Evolutionary conservation across 192 early-diverging fungal species (phyloP), one percentile per base, ranked within the genome.

Genomic region (Umbelopsis sp.): DNA sequence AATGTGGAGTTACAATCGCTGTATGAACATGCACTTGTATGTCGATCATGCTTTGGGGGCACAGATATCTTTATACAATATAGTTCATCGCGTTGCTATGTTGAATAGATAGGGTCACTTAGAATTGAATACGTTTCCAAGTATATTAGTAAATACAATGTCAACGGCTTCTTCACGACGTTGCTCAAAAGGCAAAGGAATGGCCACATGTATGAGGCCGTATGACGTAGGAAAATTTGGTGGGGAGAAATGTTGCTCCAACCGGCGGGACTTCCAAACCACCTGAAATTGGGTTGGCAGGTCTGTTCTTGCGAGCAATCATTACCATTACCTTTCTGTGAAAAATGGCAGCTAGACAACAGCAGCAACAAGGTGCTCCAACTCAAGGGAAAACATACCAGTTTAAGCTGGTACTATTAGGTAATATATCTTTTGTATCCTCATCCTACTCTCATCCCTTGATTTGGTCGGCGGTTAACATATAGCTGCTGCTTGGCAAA

Each of bases 361-460:
- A 62, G 29, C 56, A 62, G 31, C 56, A 62, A 62, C 56, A 62
- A 32, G 56, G 56, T 34, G 26, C 56, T n/a, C n/a, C 56, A 17
- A 20, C 66, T 25, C 70, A 75, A 77, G 84, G 84, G 54, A 95
- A 93, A 72, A 89, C 91, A 68, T 91, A 91, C 76, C 93, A 92
- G 71, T 96, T 97, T 76, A 99, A 98, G 73, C 91, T 99, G 52
- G 97, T 99, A 52, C 85, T 99, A 49, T 86, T 99, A 66, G 96
- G 96, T 89, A 84, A 71, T 70, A 11, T 31, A 41, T 32, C 34
- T n/a, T 20, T n/a, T 71, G 0, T 4, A 4, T 8, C 11, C 29
- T 22, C 21, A 22, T 36, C 12, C 53, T 17, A n/a, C 24, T 12
- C 69, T 26, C 32, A 21, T 17, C 4, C 51, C 20, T 66, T 32